A percentile compares a stretch with the other conserved stretches of the same genome.
These are phyloP conservation scores for Kodamaea lidongshanica DNA, from an alignment of 805 yeast species.

Conservation along the genomic window DNA sequence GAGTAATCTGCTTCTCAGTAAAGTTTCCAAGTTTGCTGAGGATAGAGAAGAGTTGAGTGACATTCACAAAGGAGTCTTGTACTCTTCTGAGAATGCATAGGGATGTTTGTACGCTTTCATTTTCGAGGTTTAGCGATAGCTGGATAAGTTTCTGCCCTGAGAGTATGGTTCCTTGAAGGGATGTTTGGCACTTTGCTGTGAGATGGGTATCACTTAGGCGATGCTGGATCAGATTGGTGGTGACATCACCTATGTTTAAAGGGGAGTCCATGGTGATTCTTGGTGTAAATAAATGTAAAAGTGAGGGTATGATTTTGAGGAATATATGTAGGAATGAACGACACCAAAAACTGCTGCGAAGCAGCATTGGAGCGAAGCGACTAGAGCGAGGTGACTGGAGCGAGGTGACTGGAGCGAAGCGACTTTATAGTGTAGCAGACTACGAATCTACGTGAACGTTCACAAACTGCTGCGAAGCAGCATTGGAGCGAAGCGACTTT, in stretches of 20 bases:
- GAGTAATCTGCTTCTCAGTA: conserved; percentile 21
- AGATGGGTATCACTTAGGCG: conserved; percentile 33
- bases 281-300: neutral
- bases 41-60: conserved; percentile 32
- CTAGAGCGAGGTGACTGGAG: too few relatives aligned
- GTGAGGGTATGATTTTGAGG: too few relatives aligned
- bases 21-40: conserved; percentile 24
- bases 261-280: conserved; percentile 35
- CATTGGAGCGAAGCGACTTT: too few relatives aligned
- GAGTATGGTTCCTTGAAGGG: conserved; percentile 25
- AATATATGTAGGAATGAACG: too few relatives aligned
- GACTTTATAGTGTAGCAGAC: too few relatives aligned
- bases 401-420: too few relatives aligned
- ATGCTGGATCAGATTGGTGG: conserved; percentile 34
- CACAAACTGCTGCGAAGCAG: too few relatives aligned
- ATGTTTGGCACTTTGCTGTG: conserved; percentile 15
- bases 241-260: conserved; percentile 34
- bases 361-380: too few relatives aligned
- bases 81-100: conserved; percentile 32
- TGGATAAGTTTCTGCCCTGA: conserved; percentile 35
- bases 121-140: conserved; percentile 16
- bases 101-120: conserved; percentile 5
- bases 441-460: too few relatives aligned
- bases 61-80: conserved; percentile 37
- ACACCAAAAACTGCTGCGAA: too few relatives aligned